Percentiles rank a stretch among this genome's conserved stretches.
Evolutionary conservation across 495 filamentous ascomycete species (phyloP).

Genomic region (Eremomyces bilateralis): DNA sequence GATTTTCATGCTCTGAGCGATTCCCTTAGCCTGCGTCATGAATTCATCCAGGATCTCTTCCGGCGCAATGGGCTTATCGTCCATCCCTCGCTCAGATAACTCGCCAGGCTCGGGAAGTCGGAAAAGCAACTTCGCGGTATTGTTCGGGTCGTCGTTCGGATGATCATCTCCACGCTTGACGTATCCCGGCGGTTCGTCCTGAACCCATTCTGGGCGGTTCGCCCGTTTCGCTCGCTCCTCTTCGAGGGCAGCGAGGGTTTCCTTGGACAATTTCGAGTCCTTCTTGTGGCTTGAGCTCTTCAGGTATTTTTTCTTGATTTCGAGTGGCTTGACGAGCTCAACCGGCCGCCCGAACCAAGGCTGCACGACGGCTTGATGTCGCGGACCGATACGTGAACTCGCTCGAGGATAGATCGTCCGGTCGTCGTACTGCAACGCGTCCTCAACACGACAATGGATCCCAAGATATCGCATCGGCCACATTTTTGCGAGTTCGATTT

Average conservation of each 20-base stretch:
- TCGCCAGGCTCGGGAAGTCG: slow-evolving; percentile 26
- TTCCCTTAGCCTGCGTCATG: slow-evolving; percentile 39
- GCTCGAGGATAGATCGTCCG: slow-evolving; percentile 83
- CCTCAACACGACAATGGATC: slow-evolving; percentile 88
- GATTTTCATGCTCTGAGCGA: background rate
- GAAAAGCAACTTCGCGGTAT: slow-evolving; percentile 37
- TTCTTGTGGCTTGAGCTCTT: slow-evolving; percentile 42
- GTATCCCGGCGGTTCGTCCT: slow-evolving; percentile 79
- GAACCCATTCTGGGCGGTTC: slow-evolving; percentile 73
- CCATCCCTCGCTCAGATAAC: slow-evolving; percentile 31
- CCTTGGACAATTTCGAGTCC: slow-evolving; percentile 52
- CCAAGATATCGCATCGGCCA: slow-evolving; percentile 96
- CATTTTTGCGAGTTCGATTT: slow-evolving; percentile 72
- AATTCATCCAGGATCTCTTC: slow-evolving; percentile 44
- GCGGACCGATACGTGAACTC: slow-evolving; percentile 74
- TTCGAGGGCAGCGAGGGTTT: slow-evolving; percentile 55
- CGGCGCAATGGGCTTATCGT: slow-evolving; percentile 19
- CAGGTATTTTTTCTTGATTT: slow-evolving; percentile 57
- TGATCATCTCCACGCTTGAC: slow-evolving; percentile 63
- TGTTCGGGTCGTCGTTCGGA: slow-evolving; percentile 28
- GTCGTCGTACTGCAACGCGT: slow-evolving; percentile 93
- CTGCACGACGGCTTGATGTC: slow-evolving; percentile 72
- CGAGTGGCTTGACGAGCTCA: slow-evolving; percentile 68
- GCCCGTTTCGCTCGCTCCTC: slow-evolving; percentile 56
- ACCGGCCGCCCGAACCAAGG: slow-evolving; percentile 71